Base-by-base conservation (phyloP, 1,284 basidiomycete genomes). In the Agroathelia rolfsii region DNA sequence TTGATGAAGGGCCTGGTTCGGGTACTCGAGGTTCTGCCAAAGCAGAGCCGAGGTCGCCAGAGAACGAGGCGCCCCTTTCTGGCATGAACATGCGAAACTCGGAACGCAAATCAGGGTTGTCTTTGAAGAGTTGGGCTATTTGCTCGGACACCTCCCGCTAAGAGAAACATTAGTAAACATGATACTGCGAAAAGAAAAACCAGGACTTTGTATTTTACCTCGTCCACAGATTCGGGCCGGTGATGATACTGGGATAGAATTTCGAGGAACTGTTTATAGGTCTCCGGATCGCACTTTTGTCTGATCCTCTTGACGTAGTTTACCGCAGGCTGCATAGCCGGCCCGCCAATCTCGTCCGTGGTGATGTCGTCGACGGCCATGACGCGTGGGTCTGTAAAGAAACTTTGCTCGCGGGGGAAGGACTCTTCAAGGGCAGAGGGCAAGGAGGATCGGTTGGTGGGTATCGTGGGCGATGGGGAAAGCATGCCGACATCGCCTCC, bases 301-400 rank as follows among this genome's bases (percentile, higher is more conserved):
- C 95, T 97, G 61, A 97, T 96, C 60, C 90, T 92, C 60, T 95
- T 92, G 24, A 98, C 89, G 49, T 95, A 98, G 48, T 86, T 79
- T 44, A 98, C 83, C 2, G 93, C 94, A 1, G 77, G 76, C 41
- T 72, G 71, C 28, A 80, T 67, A 18, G 65, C 56, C 39, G 57
- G 60, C 7, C 46, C 59, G 25, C 61, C 63, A 35, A 55, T 44
- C 11, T 45, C 52, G 24, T n/a, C n/a, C n/a, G n/a, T n/a, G n/a
- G n/a, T n/a, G n/a, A n/a, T n/a, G n/a, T n/a, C n/a, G n/a, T n/a
- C n/a, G n/a, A n/a, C n/a, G n/a, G 45, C 11, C 45, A 51, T 24
- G 33, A 20, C n/a, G 47, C 52, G 28, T 38, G 46, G 35, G 28
- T 52, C 44, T 22, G 46, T 40, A 27, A n/a, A n/a, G n/a, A n/a